Percentiles rank a stretch among this genome's conserved stretches.
phyloP scores from a whole-genome alignment of 805 yeast species.

The Sugiyamaella boreocaroliniensis region DNA sequence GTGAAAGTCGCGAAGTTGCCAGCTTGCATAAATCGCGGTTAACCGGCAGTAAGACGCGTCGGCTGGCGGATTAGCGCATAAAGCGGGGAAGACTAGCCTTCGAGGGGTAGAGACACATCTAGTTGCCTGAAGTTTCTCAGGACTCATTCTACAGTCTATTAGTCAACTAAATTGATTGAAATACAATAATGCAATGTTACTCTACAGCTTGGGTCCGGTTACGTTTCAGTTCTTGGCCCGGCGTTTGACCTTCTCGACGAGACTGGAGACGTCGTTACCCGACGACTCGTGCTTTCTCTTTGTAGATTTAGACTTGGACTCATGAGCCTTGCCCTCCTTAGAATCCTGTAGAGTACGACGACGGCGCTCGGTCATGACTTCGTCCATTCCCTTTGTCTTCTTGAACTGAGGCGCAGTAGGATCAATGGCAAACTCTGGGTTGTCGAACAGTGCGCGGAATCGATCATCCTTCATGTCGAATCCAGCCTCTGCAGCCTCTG shows the following conservation, averaged over 20 bases:
- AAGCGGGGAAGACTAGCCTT: not conserved
- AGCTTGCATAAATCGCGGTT: not conserved
- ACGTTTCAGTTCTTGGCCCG: constrained; percentile 3
- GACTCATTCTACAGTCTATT: too few species aligned
- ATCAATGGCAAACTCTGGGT: constrained; percentile 89
- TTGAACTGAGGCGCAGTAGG: constrained; percentile 88
- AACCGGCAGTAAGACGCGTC: not conserved
- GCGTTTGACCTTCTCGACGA: constrained; percentile 61
- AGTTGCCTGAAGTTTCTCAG: too few species aligned
- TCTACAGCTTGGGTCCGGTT: not conserved
- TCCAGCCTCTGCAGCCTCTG: constrained; percentile 40
- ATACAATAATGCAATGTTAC: too few species aligned
- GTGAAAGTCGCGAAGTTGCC: not conserved
- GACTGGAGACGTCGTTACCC: constrained; percentile 59
- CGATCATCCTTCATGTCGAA: constrained; percentile 78
- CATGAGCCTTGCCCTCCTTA: constrained; percentile 7
- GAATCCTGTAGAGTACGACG: constrained; percentile 18
- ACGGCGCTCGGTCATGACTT: constrained; percentile 65
- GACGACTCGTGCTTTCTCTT: constrained; percentile 8
- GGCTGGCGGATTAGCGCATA: not conserved
- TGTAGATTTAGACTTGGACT: not conserved
- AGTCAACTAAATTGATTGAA: too few species aligned
- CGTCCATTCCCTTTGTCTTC: constrained; percentile 79
- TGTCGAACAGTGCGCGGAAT: constrained; percentile 75
- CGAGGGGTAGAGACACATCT: too few species aligned